Evolutionary conservation across 768 basidiomycete genomes (phyloP).

Genomic region (Termitomyces sp.): DNA sequence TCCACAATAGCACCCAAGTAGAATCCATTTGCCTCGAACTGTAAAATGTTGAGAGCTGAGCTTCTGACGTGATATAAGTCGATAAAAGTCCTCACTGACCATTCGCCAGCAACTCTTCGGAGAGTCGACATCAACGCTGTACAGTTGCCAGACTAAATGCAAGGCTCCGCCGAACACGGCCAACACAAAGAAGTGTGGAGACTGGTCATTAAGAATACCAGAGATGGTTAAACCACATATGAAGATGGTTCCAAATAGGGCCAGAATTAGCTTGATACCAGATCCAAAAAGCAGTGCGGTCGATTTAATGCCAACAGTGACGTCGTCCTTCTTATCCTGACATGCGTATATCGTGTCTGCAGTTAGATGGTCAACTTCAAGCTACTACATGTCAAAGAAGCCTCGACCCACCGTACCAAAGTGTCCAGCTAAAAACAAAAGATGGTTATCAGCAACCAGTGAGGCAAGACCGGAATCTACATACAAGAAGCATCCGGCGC

Average conservation of each 20-base stretch:
- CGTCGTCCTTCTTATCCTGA: conserved; percentile 55
- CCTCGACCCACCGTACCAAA: conserved; percentile 15
- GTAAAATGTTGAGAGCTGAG: background rate
- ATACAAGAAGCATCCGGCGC: conserved; percentile 2
- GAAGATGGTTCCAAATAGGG: conserved; percentile 30
- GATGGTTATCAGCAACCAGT: background rate
- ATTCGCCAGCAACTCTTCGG: conserved; percentile 11
- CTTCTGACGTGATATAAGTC: background rate
- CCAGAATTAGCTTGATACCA: conserved; percentile 39
- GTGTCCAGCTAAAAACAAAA: conserved; percentile 9
- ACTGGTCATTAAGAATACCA: conserved; percentile 24
- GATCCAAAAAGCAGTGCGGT: conserved; percentile 58
- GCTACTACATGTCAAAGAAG: background rate
- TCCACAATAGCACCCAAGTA: conserved; percentile 10
- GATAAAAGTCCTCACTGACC: conserved; percentile 2
- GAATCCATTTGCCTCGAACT: conserved; percentile 11
- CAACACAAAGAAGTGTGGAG: conserved; percentile 4
- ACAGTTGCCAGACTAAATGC: conserved; percentile 10
- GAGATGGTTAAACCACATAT: conserved; percentile 20
- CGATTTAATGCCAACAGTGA: conserved; percentile 55
- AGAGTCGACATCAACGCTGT: conserved; percentile 8
- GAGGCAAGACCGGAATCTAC: background rate
- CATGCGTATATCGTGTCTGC: conserved; percentile 60
- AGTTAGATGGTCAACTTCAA: background rate
- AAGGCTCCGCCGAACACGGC: conserved; percentile 4